These are phyloP conservation scores for Fusarium chlamydosporum DNA, from an alignment of 2,329 filamentous ascomycete genomes.

Conservation along the genomic window DNA sequence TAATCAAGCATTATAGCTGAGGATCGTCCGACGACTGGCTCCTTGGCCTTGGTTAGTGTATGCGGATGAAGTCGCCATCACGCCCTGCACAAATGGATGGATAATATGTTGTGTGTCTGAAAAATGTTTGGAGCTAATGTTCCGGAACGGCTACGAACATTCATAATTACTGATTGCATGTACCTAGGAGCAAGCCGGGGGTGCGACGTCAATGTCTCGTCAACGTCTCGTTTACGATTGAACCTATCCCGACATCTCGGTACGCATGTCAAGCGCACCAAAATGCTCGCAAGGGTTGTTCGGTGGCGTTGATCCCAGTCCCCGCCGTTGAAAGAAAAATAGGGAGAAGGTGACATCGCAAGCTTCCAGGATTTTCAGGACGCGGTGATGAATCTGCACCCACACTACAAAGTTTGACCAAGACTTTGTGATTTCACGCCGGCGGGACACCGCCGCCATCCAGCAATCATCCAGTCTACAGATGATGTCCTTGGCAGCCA, in stretches of 20 bases:
- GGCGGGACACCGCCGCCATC: conserved; percentile 37
- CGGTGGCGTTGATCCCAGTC: conserved; percentile 26
- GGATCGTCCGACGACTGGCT: conserved; percentile 1
- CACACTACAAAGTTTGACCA: conserved; percentile 43
- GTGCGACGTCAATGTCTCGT: conserved; percentile 19
- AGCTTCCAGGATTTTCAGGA: conserved; percentile 19
- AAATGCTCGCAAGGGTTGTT: conserved; percentile 29
- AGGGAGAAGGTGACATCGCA: conserved; percentile 37
- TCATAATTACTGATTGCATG: not conserved
- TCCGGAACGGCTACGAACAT: not conserved
- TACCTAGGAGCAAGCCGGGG: not conserved
- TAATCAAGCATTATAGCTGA: conserved; percentile 4
- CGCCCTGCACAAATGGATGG: conserved; percentile 10
- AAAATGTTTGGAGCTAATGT: conserved; percentile 14
- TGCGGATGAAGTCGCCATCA: conserved; percentile 2
- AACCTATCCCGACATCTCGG: conserved; percentile 13
- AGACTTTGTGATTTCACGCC: conserved; percentile 35
- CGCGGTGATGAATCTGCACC: conserved; percentile 38
- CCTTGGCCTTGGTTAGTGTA: conserved; percentile 7
- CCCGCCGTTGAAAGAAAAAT: conserved; percentile 32
- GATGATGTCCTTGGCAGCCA: conserved; percentile 3
- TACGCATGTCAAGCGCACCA: conserved; percentile 7
- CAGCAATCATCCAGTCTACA: conserved; percentile 12
- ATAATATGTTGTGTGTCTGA: not conserved
- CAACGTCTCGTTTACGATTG: conserved; percentile 20